Conservation (phyloP, 1,139 yeast genomes). For the Sugiyamaella xylanicola region DNA sequence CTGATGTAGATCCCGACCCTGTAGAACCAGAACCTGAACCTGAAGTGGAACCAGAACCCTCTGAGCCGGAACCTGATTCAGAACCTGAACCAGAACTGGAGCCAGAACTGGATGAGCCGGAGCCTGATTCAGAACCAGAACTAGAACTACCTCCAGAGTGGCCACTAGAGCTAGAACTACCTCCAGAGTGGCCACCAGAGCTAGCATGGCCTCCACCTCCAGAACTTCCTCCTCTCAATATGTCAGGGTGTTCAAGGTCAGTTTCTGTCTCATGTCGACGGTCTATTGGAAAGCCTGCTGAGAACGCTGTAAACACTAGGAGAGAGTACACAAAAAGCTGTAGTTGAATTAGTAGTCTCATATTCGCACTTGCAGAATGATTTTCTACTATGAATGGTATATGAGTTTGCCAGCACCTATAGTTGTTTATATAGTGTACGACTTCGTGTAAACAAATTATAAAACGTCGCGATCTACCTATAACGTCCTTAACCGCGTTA, state of each 20-base stretch:
- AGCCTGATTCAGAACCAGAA: slow-evolving; percentile 13
- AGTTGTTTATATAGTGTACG: too few relatives aligned
- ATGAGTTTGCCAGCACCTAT: too few relatives aligned
- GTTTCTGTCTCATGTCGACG: neutral
- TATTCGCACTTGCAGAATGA: neutral
- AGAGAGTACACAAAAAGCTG: neutral
- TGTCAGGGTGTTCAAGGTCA: neutral
- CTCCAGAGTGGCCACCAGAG: slow-evolving; percentile 17
- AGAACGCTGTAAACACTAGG: neutral
- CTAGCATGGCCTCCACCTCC: slow-evolving; percentile 1
- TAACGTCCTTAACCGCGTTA: too few relatives aligned
- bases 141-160: slow-evolving; percentile 5
- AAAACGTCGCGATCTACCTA: too few relatives aligned
- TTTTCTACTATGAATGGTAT: neutral
- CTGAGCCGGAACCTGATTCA: slow-evolving; percentile 10
- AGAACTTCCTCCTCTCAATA: slow-evolving; percentile 10
- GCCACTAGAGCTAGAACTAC: slow-evolving; percentile 18
- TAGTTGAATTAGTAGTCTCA: neutral
- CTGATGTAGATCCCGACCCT: neutral
- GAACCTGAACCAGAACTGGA: slow-evolving; percentile 13
- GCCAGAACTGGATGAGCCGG: slow-evolving; percentile 15
- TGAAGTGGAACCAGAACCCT: slow-evolving; percentile 17
- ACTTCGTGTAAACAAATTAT: too few relatives aligned
- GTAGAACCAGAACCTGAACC: slow-evolving; percentile 3
- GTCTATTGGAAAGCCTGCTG: neutral